Percentiles rank a stretch among this genome's conserved stretches.
These are phyloP conservation scores for Tilletia horrida DNA, from an alignment of 1,284 basidiomycete species.

Conservation along the genomic window DNA sequence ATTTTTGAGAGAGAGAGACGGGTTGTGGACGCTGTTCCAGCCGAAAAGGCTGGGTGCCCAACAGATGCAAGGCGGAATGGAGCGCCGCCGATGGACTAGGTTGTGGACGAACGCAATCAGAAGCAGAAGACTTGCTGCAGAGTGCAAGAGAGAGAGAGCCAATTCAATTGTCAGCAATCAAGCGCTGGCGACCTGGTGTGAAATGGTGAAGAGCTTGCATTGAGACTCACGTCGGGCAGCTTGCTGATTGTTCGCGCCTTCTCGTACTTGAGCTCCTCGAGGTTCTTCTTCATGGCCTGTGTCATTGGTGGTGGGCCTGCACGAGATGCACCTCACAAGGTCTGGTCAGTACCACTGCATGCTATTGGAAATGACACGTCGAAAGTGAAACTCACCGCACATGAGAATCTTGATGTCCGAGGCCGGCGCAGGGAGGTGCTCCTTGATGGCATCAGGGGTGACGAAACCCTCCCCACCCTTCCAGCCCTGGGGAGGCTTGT, in stretches of 20 bases:
- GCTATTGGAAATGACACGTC: too few species aligned
- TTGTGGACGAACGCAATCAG: slow-evolving; percentile 29
- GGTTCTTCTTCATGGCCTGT: slow-evolving; percentile 90
- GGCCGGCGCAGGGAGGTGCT: slow-evolving; percentile 54
- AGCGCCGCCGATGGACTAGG: too few species aligned
- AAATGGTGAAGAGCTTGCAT: not conserved
- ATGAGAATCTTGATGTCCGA: slow-evolving; percentile 56
- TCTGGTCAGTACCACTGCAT: too few species aligned
- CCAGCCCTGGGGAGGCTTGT: slow-evolving; percentile 85
- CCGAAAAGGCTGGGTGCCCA: too few species aligned
- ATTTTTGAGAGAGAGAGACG: too few species aligned
- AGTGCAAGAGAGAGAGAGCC: not conserved
- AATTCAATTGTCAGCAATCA: too few species aligned
- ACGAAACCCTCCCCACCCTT: slow-evolving; percentile 86
- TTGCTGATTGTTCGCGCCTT: slow-evolving; percentile 71
- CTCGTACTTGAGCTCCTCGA: slow-evolving; percentile 80
- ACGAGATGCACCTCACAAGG: too few species aligned
- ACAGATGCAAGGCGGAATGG: too few species aligned
- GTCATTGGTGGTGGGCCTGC: slow-evolving; percentile 94
- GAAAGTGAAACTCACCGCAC: slow-evolving; percentile 51
- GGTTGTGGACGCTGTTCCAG: too few species aligned
- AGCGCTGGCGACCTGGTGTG: too few species aligned
- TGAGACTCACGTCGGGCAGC: slow-evolving; percentile 63
- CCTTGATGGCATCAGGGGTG: slow-evolving; percentile 84
- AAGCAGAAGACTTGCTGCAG: slow-evolving; percentile 46